Percentiles rank a stretch among this genome's conserved stretches.
These are phyloP conservation scores for Secale cereale DNA, from an alignment of 176 grass and related monocot species.

Conservation along the genomic window DNA sequence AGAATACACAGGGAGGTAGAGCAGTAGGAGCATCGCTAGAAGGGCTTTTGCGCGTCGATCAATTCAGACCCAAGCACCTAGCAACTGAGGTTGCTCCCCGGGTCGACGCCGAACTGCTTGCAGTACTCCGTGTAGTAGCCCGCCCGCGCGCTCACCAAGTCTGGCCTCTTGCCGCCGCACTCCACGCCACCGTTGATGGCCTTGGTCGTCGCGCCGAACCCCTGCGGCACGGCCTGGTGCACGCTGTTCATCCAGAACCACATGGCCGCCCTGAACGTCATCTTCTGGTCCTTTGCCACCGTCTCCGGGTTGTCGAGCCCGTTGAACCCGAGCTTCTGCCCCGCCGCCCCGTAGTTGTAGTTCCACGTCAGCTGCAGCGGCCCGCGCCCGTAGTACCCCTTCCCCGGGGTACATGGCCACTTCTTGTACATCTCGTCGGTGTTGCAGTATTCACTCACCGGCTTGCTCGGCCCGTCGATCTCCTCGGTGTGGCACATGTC, in stretches of 20 bases:
- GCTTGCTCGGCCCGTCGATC: slow-evolving; percentile 28
- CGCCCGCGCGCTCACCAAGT: background rate
- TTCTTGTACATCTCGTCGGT: slow-evolving; percentile 12
- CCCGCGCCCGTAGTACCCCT: slow-evolving; percentile 66
- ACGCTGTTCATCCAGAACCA: slow-evolving; percentile 79
- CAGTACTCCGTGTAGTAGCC: slow-evolving; percentile 26
- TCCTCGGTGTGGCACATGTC: slow-evolving; percentile 82
- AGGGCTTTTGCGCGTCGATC: background rate
- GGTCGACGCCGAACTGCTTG: slow-evolving; percentile 10
- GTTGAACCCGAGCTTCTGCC: slow-evolving; percentile 46
- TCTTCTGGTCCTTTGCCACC: slow-evolving; percentile 46
- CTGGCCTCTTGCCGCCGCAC: background rate
- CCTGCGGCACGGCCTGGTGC: slow-evolving; percentile 38
- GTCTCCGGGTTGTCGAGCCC: slow-evolving; percentile 49
- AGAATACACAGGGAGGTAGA: background rate
- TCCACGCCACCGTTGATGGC: slow-evolving; percentile 32
- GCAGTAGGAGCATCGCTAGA: background rate
- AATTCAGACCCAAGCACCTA: background rate
- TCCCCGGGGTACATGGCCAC: slow-evolving; percentile 46
- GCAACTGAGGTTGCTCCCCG: slow-evolving; percentile 13
- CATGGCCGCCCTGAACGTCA: slow-evolving; percentile 67
- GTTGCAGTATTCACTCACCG: slow-evolving; percentile 36
- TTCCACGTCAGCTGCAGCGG: slow-evolving; percentile 75
- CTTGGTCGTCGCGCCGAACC: slow-evolving; percentile 50
- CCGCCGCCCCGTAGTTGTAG: slow-evolving; percentile 81